phyloP scores from a whole-genome alignment of 2,329 filamentous ascomycete species.

The Pseudofabraea citricarpa region DNA sequence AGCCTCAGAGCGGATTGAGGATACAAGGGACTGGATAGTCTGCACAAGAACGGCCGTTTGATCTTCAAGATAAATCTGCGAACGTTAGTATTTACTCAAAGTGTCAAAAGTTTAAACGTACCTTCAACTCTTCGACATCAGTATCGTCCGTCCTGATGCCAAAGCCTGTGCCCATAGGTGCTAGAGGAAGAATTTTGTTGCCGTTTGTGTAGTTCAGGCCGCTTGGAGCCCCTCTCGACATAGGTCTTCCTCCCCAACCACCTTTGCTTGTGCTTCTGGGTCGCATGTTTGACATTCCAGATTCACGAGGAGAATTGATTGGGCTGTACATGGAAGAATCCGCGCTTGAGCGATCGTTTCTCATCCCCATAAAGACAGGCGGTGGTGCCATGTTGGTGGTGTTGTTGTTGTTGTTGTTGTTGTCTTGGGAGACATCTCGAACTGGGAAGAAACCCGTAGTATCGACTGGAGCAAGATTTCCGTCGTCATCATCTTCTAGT shows the following conservation, averaged over 20 bases:
- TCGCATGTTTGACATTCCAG: constrained; percentile 26
- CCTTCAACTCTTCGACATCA: constrained; percentile 57
- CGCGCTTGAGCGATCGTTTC: constrained; percentile 52
- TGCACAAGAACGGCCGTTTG: constrained; percentile 75
- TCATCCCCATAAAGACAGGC: constrained; percentile 50
- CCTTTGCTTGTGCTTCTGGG: constrained; percentile 28
- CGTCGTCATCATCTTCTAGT: constrained; percentile 73
- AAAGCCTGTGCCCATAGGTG: constrained; percentile 33
- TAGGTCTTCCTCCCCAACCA: constrained; percentile 15
- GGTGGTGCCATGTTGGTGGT: constrained; percentile 38
- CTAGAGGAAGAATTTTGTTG: constrained; percentile 17
- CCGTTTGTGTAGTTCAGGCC: constrained; percentile 25
- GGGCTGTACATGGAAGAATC: constrained; percentile 74
- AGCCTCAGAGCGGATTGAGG: constrained; percentile 62
- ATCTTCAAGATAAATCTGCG: constrained; percentile 72
- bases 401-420: no score
- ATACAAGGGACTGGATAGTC: constrained; percentile 76
- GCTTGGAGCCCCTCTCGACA: constrained; percentile 22
- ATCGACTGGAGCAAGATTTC: constrained; percentile 60
- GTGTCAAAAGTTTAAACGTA: constrained; percentile 25
- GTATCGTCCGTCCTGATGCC: constrained; percentile 35
- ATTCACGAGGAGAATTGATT: constrained; percentile 62
- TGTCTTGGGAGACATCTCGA: constrained; percentile 30
- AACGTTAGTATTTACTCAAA: constrained; percentile 15
- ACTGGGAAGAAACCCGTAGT: constrained; percentile 66